Evolutionary conservation across 495 filamentous ascomycete species (phyloP).

Genomic region (Talaromyces adpressus): DNA sequence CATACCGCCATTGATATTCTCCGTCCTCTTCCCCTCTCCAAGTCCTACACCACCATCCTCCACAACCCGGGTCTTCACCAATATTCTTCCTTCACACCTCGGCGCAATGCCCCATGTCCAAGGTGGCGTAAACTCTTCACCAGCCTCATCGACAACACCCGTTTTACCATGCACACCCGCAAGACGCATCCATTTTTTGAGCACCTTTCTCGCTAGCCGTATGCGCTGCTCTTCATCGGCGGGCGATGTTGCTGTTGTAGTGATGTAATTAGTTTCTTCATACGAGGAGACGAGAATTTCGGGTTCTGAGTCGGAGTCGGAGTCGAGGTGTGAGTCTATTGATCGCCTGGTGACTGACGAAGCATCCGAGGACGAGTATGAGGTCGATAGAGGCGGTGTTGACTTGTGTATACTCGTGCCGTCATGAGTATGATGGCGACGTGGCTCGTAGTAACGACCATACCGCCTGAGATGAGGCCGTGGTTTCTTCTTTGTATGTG

Average conservation of each 20-base stretch:
- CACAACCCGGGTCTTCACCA: constrained; percentile 18
- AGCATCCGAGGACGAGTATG: not conserved
- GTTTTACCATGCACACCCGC: constrained; percentile 47
- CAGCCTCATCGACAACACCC: constrained; percentile 39
- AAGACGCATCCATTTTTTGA: constrained; percentile 67
- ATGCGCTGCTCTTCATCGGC: constrained; percentile 33
- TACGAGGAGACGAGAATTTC: constrained; percentile 32
- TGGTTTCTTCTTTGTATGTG: not conserved
- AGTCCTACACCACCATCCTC: not conserved
- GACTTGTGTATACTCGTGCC: not conserved
- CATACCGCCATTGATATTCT: constrained; percentile 26
- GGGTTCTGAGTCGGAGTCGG: constrained; percentile 37
- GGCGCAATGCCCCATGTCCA: constrained; percentile 80
- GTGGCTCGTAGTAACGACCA: constrained; percentile 7
- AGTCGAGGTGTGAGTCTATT: constrained; percentile 25
- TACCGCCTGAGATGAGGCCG: constrained; percentile 4
- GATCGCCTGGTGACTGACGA: not conserved
- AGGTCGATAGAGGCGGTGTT: not conserved
- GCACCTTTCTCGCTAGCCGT: constrained; percentile 51
- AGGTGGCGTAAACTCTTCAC: constrained; percentile 53
- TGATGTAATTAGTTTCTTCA: constrained; percentile 34
- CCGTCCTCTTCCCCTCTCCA: constrained; percentile 26
- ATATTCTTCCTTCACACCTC: constrained; percentile 68
- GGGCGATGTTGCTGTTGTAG: constrained; percentile 26
- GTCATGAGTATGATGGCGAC: constrained; percentile 2